Base-by-base conservation (phyloP, 768 basidiomycete species). In the Suillus americanus region DNA sequence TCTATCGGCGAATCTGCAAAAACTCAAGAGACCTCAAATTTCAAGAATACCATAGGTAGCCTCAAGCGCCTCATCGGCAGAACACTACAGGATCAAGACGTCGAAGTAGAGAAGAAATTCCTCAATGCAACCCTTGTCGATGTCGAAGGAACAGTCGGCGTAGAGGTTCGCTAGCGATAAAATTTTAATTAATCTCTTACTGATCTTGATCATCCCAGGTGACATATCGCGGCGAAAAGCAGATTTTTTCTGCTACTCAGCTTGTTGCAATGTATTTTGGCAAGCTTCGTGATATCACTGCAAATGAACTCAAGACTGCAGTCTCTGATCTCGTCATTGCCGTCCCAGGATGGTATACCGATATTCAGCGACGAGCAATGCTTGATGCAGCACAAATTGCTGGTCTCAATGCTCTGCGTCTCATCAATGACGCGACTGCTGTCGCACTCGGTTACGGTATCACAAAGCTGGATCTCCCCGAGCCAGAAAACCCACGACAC, bases 381-480 rank as follows among this genome's bases (percentile, higher is more conserved):
- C 84, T 95, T 64, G 94, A 96, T 70, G 95, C 97, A 37, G 95
- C 95, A 50, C 73, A 86, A 65, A 94, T 99, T 71, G 94, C 93
- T 62, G 89, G 91, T 64, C 86, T 99, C 66, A 97, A 95, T 78
- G 80, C 87, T 67, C 92, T 99, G 66, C 93, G 97, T 60, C 85
- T 99, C 77, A 94, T 99, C 83, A 98, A 98, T 81, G 97, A 99
- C 77, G 89, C 91, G 63, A 99, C 97, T 67, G 97, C 97, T 61
- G 86, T 90, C 64, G 97, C 97, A 46, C 90, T 99, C 75, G 95
- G 94, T 61, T 99, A 97, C 80, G 97, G 97, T 69, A 99, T 99
- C 84, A 99, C 97, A 69, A 99, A 99, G 80, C 88, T 91, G 33
- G 97, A 99, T 77, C 89, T 99, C 51, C 97, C 97, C 25, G 88